Base-by-base conservation (phyloP, 805 yeast genomes). In the Kuraishia floccosa region DNA sequence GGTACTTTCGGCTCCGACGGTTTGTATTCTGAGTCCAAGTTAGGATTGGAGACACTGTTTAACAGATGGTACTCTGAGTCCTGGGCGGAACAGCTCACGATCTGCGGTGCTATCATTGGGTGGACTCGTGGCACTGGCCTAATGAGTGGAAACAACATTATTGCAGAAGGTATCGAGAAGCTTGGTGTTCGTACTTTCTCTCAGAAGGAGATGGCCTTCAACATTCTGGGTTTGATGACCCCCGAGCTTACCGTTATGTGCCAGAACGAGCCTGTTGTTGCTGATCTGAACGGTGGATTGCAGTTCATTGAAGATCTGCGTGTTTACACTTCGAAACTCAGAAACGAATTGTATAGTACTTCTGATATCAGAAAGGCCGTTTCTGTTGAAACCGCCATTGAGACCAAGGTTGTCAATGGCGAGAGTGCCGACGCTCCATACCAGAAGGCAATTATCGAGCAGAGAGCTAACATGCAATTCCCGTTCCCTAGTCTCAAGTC, bases 41-140 rank as follows among this genome's bases (percentile, higher is more conserved):
- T 89, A 37, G 83, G 94, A 25, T 68, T 91, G 46, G 99, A 91
- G 66, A 89, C 97, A 20, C 66, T 91, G 53, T 86, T 91, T 75
- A 89, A 89, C 79, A 83, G 96, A 72, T 91, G 98, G 98, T 71
- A 78, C 60, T 87, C 98, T 29, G 99, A 91, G 68, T 81, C 86
- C 37, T 91, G 99, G 99, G 77, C 80, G 28, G 65, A 81, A 42
- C 91, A 83, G 65, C 76, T 91, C 63, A 91, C 97, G 36, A 68
- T 91, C 38, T 87, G 96, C 60, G 99, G 99, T 68, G 96, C 98
- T 28, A 72, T 91, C 43, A 91, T 91, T 58, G 99, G 99, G 56
- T 91, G 99, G 99, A 91, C 99, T 41, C 84, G 99, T 72, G 99
- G 99, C 60, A 91, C 99, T 37, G 99, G 99, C 52, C 76, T 91